These are phyloP conservation scores for Pyrus pyrifolia DNA, from an alignment of 306 rosid genomes.

Conservation along the genomic window DNA sequence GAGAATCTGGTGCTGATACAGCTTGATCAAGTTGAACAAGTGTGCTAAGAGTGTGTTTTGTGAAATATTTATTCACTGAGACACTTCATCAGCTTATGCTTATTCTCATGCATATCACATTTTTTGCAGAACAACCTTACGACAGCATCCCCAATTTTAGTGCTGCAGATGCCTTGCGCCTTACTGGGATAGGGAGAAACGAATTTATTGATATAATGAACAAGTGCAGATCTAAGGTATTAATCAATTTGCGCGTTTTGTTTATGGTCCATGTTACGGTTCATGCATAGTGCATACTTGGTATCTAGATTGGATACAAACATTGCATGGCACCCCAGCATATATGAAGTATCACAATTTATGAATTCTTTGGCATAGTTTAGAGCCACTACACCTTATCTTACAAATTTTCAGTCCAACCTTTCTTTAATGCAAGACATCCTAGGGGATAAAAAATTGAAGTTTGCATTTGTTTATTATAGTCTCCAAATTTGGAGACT, in stretches of 20 bases:
- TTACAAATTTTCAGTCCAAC: background rate
- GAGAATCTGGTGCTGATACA: background rate
- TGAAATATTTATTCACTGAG: background rate
- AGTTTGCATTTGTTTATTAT: background rate
- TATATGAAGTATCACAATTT: background rate
- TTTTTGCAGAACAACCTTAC: slow-evolving; percentile 88
- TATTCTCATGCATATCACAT: slow-evolving; percentile 19
- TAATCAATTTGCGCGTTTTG: slow-evolving; percentile 8
- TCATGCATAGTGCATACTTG: background rate
- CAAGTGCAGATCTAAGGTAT: slow-evolving; percentile 95
- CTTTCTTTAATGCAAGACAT: background rate
- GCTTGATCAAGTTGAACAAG: background rate
- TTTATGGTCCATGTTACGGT: slow-evolving; percentile 1
- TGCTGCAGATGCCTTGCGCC: slow-evolving; percentile 92
- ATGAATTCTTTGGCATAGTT: background rate
- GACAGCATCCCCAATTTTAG: slow-evolving; percentile 99
- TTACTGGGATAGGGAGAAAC: slow-evolving; percentile 90
- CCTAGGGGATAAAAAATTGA: background rate
- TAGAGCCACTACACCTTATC: background rate
- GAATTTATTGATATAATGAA: slow-evolving; percentile 98
- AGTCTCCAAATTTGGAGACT: background rate
- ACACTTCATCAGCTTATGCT: background rate
- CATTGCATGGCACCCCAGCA: background rate
- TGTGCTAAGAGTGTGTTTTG: background rate
- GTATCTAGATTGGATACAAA: background rate